A percentile compares a stretch with the other conserved stretches of the same genome.
These are phyloP conservation scores for Tuber magnatum DNA, from an alignment of 495 filamentous ascomycete genomes.

Conservation along the genomic window DNA sequence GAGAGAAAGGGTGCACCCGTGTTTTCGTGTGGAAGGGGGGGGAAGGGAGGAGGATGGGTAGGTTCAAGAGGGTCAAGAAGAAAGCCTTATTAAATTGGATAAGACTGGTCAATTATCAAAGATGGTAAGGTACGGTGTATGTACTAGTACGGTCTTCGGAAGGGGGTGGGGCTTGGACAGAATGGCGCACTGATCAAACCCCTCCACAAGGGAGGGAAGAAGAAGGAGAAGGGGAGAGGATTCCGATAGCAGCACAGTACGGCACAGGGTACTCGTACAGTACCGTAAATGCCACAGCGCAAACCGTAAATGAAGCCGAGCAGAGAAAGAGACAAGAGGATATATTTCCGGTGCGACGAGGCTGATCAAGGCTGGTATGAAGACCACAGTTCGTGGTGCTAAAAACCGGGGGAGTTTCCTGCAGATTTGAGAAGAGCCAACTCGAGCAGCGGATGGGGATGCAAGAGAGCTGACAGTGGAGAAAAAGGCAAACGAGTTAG, in stretches of 20 bases:
- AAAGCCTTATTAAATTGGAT: neutral
- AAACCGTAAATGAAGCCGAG: neutral
- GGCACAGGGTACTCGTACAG: neutral
- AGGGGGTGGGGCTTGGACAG: neutral
- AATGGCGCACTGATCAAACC: neutral
- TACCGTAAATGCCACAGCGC: neutral
- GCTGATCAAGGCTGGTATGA: neutral
- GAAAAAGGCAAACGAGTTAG: neutral
- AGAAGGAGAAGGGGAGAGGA: neutral
- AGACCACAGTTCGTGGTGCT: neutral
- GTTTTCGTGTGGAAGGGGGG: neutral
- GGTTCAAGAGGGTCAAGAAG: neutral
- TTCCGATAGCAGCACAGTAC: neutral
- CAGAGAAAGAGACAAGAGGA: neutral
- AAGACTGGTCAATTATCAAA: constrained; percentile 2
- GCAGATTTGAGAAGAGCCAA: neutral
- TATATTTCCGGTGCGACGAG: neutral
- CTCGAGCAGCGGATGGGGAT: neutral
- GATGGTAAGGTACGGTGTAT: neutral
- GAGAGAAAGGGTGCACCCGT: neutral
- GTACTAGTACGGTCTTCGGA: neutral
- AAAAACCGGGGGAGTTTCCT: neutral
- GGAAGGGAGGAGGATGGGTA: neutral
- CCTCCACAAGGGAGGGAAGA: neutral
- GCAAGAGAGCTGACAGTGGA: neutral